Base-by-base conservation (phyloP, 345 rosid genomes). In the Citrus reticulata region DNA sequence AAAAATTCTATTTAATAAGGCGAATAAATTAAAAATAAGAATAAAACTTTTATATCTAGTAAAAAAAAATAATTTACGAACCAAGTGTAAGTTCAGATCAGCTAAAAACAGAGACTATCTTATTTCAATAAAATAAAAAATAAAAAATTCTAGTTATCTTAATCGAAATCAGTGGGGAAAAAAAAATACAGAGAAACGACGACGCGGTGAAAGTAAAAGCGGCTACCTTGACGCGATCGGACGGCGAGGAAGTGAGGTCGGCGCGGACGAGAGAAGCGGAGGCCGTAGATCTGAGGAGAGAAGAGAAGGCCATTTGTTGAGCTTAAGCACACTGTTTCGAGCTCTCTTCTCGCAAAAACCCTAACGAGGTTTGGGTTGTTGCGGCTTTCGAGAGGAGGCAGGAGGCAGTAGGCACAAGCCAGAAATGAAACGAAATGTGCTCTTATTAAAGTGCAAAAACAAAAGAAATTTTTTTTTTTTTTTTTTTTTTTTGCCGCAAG, bases 261-360 rank as follows among this genome's bases (percentile, higher is more conserved):
- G 89, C 79, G 77, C 84, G 58, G 20, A 78, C 59, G 14, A 78
- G 79, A 54, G 91, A 14, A 77, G 84, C 74, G 80, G 87, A 65
- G 79, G 91, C 68, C 19, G 91, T 70, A 65, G 97, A 91, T 92
- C 97, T 89, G 87, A 90, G 39, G 66, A 90, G 86, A 68, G 91
- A 83, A 60, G 97, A 88, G 83, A 84, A 83, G 7, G 97, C 93
- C 99, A 93, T 95, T 73, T 79, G 35, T 22, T 42, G 4, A 67
- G 9, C 13, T 46, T 11, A 46, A 46, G 7, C 30, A 20, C 32
- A 55, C 55, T 37, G 73, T 34, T 24, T 14, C 70, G 42, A 29
- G 65, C 17, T 66, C 51, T 71, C 60, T 11, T 62, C 49, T 40
- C 58, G 25, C 80, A 51, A 40, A 75, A 83, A 73, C 84, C 84